Conservation (phyloP, 208 protist species). For the Porcisia deanei region DNA sequence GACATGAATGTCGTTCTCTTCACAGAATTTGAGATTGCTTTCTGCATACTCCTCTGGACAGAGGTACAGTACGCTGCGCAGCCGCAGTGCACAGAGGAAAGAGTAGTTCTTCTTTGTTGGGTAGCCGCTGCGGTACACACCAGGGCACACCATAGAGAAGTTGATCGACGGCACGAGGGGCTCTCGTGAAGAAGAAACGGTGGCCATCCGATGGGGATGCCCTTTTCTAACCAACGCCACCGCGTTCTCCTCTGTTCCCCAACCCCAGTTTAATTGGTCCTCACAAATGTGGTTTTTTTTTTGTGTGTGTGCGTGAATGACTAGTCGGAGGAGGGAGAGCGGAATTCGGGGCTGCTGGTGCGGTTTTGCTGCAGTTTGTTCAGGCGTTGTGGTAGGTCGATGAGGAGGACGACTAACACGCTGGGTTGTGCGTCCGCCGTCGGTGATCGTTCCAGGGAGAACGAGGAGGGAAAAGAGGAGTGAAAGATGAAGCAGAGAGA, state of each 20-base stretch:
- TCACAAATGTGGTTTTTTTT: no score
- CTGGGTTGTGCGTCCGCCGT: not conserved
- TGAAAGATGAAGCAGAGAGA: not conserved
- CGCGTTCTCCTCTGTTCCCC: not conserved
- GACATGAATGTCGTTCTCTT: constrained; percentile 78
- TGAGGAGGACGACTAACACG: not conserved
- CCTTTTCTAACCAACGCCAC: not conserved
- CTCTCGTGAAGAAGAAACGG: constrained; percentile 42
- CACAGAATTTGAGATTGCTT: constrained; percentile 94
- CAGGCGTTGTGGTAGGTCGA: not conserved
- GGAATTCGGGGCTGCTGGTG: not conserved
- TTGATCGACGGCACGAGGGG: constrained; percentile 90
- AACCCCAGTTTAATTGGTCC: no score
- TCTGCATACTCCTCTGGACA: constrained; percentile 94
- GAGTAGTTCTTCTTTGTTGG: constrained; percentile 97
- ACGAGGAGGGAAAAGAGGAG: not conserved
- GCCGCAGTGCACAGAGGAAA: constrained; percentile 93
- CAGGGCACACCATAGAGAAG: constrained; percentile 96
- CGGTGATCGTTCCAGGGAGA: not conserved
- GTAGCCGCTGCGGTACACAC: constrained; percentile 96
- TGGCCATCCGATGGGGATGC: constrained; percentile 16
- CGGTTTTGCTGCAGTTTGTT: not conserved
- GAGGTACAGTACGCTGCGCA: constrained; percentile 95
- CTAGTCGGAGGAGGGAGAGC: not conserved
- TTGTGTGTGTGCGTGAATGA: not conserved